Conservation (phyloP, 257 asterid species). For the Penstemon eatonii region DNA sequence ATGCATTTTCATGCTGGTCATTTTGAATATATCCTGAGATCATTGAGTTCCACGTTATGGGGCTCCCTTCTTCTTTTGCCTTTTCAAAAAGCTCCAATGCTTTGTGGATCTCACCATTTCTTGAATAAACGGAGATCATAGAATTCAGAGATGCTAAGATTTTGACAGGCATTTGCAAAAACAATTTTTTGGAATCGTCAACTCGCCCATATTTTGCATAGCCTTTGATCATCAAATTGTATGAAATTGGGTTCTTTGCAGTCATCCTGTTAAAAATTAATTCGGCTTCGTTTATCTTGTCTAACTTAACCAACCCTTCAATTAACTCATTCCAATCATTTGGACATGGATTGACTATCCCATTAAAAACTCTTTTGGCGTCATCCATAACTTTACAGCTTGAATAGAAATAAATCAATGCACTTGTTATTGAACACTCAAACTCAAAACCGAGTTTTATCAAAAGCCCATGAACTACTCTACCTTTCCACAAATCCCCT, state of each 20-base stretch:
- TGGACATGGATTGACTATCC: slow-evolving; percentile 33
- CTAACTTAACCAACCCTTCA: slow-evolving; percentile 47
- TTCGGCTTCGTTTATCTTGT: slow-evolving; percentile 61
- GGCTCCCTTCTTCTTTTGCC: slow-evolving; percentile 50
- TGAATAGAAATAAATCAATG: slow-evolving; percentile 58
- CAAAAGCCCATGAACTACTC: slow-evolving; percentile 57
- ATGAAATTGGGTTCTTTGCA: slow-evolving; percentile 44
- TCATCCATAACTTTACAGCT: slow-evolving; percentile 50
- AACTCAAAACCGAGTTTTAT: slow-evolving; percentile 56
- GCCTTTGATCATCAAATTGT: slow-evolving; percentile 75
- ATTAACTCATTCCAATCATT: slow-evolving; percentile 50
- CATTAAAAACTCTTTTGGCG: slow-evolving; percentile 46
- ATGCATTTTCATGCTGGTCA: slow-evolving; percentile 51
- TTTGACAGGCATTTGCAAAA: slow-evolving; percentile 48
- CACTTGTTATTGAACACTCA: slow-evolving; percentile 48
- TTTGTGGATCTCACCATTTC: slow-evolving; percentile 47
- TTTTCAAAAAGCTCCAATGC: slow-evolving; percentile 65
- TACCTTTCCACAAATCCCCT: slow-evolving; percentile 47
- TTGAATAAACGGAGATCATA: slow-evolving; percentile 65
- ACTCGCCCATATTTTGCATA: slow-evolving; percentile 54
- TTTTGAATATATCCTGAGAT: slow-evolving; percentile 68
- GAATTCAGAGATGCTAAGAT: slow-evolving; percentile 54
- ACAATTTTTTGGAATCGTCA: slow-evolving; percentile 53
- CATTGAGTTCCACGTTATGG: slow-evolving; percentile 87
- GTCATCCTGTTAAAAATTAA: slow-evolving; percentile 46